Base-by-base conservation (phyloP, 768 basidiomycete species). In the Boletus huronensis region DNA sequence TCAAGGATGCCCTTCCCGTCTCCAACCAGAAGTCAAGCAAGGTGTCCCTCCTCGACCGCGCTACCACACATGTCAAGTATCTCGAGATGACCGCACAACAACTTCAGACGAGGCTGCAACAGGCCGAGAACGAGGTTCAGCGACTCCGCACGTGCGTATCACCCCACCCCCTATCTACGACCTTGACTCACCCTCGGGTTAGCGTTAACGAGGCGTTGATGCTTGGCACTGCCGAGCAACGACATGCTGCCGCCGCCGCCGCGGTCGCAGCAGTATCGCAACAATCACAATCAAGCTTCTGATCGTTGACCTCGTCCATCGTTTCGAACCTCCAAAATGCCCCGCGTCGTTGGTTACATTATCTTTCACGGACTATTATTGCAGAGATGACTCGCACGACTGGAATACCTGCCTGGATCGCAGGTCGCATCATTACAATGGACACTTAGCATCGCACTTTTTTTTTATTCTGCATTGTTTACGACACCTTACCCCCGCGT, bases 21-120 rank as follows among this genome's bases (percentile, higher is more conserved):
- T 89, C 87, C 44, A 93, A 92, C 77, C 91, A 94, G 80, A 91
- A 93, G 79, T 85, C 90, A 10, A 91, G 88, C 81, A 96, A 96
- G 76, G 89, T 93, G 50, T 90, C 86, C 58, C 77, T 95, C 53
- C 81, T 96, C 62, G 93, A 95, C 65, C 84, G 93, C 66, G 89
- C 92, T 39, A 90, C 89, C 59, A 85, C 83, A 50, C 90, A 94
- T 74, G 88, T 95, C 77, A 82, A 84, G 74, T 85, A 90, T 63
- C 85, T 94, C 64, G 90, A 93, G 77, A 82, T 86, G 70, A 83
- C 86, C 62, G 86, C 85, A 60, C 80, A 79, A 54, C 84, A 88
- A 65, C 76, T 88, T 61, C 88, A 90, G 78, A 81, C 80, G 68
- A 78, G 87, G 68, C 79, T 92, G 60, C 83, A 89, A 72, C 78